Evolutionary conservation across 495 filamentous ascomycete genomes (phyloP), one percentile per base, ranked within the genome.

Genomic region (Neurospora sp.): DNA sequence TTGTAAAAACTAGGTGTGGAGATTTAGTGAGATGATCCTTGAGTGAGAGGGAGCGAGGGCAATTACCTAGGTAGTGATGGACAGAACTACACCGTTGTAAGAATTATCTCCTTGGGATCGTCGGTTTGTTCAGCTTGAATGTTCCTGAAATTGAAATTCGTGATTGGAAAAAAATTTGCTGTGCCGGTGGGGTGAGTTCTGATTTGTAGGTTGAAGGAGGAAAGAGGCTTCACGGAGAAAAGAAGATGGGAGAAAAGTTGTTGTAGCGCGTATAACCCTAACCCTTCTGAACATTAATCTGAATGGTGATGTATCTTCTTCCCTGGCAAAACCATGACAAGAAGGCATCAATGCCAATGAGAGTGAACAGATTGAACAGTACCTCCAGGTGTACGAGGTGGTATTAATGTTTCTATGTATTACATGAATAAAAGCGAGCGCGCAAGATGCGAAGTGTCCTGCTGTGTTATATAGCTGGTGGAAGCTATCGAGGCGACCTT

Each of bases 211-310:
- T 68, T 22, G 72, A 39, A 37, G 70, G 73, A 70, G 53, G 69
- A 71, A 70, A 74, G 68, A 70, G 70, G 48, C 48, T 66, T 74
- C 59, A 69, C 9, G 1, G 42, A 31, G 18, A 41, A 40, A 59
- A 5, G 69, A 31, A 22, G 8, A 39, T 18, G 31, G 8, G 8
- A 41, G 70, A 72, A 69, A 70, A 72, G 61, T 72, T 69, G 5
- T 18, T 18, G 12, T 8, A 8, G 38, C 40, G 39, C 3, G 1
- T 18, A 11, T 7, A 71, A 73, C 72, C 72, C 72, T 71, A 73
- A 73, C 72, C 72, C 72, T 73, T 0, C 7, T 7, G 1, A 31
- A 14, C 3, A 5, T 10, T 68, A 42, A 37, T 40, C 9, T 22
- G 27, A 40, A 0, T 59, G 6, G 12, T 20, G 12, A 35, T 40